These are phyloP conservation scores for Ceratocystis huliohia DNA, from an alignment of 2,329 filamentous ascomycete species.

Conservation along the genomic window DNA sequence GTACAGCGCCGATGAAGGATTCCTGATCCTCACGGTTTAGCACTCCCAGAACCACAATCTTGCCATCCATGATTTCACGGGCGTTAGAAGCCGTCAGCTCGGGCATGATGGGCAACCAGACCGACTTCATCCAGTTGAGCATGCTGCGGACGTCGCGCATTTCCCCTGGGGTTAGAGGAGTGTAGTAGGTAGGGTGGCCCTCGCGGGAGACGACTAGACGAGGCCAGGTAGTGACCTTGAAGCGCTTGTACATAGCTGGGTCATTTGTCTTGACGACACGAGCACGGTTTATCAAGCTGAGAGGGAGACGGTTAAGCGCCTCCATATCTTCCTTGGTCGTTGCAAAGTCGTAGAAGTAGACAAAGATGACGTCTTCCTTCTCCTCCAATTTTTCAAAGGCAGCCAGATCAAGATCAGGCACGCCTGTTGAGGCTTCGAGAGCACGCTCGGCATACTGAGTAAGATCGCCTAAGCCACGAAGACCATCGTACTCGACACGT, in stretches of 20 bases:
- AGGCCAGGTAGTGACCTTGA: conserved; percentile 97
- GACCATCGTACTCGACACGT: conserved; percentile 80
- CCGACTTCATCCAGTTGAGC: conserved; percentile 84
- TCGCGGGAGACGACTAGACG: conserved; percentile 79
- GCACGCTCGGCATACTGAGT: conserved; percentile 78
- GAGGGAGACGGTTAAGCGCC: conserved; percentile 71
- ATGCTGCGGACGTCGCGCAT: conserved; percentile 78
- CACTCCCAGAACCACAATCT: conserved; percentile 86
- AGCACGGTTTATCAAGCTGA: conserved; percentile 81
- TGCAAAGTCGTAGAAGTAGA: conserved; percentile 96
- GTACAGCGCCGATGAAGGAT: conserved; percentile 63
- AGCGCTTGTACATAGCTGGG: conserved; percentile 59
- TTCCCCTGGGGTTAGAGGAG: conserved; percentile 70
- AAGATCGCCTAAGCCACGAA: conserved; percentile 84
- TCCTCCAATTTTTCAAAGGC: conserved; percentile 73
- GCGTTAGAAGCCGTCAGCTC: conserved; percentile 87
- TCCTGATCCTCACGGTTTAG: conserved; percentile 68
- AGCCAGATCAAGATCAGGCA: conserved; percentile 66
- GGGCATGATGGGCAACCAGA: conserved; percentile 92
- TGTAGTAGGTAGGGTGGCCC: conserved; percentile 81
- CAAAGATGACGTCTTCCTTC: conserved; percentile 88
- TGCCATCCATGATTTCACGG: conserved; percentile 86
- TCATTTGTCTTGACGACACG: conserved; percentile 88
- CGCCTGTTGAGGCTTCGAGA: conserved; percentile 59
- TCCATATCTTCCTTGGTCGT: conserved; percentile 85